phyloP scores from a whole-genome alignment of 768 basidiomycete species.

The Phylloporus sp. region DNA sequence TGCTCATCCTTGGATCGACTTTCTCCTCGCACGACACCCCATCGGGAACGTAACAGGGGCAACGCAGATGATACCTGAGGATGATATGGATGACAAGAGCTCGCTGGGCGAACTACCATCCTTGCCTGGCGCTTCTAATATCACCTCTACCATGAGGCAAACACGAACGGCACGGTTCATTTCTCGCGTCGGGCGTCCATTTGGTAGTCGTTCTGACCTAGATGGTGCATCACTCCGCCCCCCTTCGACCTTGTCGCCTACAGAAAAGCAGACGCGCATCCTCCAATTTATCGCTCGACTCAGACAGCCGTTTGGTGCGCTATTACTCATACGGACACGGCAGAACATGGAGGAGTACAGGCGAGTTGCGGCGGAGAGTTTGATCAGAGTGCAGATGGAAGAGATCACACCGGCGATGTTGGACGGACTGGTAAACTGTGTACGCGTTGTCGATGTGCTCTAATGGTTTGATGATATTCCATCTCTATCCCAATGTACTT shows the following conservation, averaged over 20 bases:
- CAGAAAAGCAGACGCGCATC: neutral
- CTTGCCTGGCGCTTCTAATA: neutral
- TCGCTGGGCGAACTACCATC: neutral
- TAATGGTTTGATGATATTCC: no score
- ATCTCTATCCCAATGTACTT: no score
- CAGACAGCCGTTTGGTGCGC: neutral
- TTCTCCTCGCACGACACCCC: conserved; percentile 5
- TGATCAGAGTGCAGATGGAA: neutral
- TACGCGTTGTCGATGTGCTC: no score
- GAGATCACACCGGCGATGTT: neutral
- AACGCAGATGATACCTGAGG: neutral
- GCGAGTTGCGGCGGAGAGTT: neutral
- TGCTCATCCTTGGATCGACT: conserved; percentile 13
- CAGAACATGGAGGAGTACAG: neutral
- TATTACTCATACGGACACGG: neutral
- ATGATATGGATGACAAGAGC: neutral
- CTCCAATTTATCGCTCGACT: neutral
- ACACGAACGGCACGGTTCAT: neutral
- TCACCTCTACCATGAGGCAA: no score
- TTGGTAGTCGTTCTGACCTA: neutral
- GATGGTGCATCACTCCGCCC: neutral
- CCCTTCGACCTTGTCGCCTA: neutral
- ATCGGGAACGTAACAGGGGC: no score
- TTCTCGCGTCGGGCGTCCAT: neutral
- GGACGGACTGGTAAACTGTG: neutral